Conservation (phyloP, 768 basidiomycete genomes). For the Rhodotorula diobovata region DNA sequence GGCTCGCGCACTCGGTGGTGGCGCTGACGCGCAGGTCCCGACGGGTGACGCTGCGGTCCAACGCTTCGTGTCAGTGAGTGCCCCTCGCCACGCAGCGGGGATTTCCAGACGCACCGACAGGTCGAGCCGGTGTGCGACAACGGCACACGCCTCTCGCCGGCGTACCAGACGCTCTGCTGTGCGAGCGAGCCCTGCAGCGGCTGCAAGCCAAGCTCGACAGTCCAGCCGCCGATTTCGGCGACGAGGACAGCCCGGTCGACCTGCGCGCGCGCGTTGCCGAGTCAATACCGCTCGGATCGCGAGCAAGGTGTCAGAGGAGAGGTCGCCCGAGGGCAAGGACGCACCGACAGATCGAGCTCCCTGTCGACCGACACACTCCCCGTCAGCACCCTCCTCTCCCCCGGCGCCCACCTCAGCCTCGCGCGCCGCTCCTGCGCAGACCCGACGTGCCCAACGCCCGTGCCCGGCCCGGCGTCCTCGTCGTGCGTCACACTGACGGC, state of each 20-base stretch:
- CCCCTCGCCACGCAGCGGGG: too few relatives aligned
- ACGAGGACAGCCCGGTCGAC: constrained; percentile 23
- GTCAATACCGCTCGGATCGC: neutral
- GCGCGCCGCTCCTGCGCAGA: constrained; percentile 46
- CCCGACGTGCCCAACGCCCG: constrained; percentile 50
- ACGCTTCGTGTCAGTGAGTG: neutral
- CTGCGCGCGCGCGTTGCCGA: neutral
- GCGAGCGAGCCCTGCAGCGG: neutral
- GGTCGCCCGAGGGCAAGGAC: neutral
- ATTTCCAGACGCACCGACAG: constrained; percentile 34
- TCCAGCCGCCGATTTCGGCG: constrained; percentile 5
- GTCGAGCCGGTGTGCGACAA: constrained; percentile 21
- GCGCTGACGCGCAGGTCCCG: constrained; percentile 60
- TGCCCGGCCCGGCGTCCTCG: constrained; percentile 6
- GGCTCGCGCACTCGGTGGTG: constrained; percentile 58
- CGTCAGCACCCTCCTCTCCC: constrained; percentile 56
- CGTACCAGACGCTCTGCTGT: neutral
- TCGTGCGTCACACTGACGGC: constrained; percentile 58
- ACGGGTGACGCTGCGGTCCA: constrained; percentile 47
- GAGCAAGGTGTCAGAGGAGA: neutral
- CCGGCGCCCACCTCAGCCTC: constrained; percentile 60
- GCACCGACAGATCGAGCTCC: constrained; percentile 58
- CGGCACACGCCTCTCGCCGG: constrained; percentile 12
- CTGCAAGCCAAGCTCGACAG: neutral
- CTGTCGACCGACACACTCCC: constrained; percentile 58